Evolutionary conservation across 257 asterid species (phyloP).

Genomic region (Fraxinus excelsior): DNA sequence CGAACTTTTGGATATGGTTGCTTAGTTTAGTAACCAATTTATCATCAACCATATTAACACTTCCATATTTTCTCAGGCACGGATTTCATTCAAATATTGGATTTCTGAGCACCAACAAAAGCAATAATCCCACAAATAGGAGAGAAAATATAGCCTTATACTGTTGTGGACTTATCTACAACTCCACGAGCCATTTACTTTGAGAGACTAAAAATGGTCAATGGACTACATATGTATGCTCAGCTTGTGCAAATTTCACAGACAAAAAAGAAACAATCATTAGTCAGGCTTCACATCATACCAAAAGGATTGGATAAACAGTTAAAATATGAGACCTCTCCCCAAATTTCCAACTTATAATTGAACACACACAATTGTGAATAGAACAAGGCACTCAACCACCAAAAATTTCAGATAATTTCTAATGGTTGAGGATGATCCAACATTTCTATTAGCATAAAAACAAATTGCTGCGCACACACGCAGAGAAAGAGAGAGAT

Average conservation of each 20-base stretch:
- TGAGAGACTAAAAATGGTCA: background rate
- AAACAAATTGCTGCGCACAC: background rate
- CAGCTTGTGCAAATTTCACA: background rate
- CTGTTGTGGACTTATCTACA: background rate
- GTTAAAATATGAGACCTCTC: background rate
- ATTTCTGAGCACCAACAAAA: background rate
- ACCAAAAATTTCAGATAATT: background rate
- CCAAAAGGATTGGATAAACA: background rate
- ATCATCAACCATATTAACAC: background rate
- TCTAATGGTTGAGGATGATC: background rate
- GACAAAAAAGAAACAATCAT: background rate
- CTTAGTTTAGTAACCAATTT: background rate
- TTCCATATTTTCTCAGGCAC: background rate
- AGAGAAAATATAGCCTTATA: background rate
- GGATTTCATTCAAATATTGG: background rate
- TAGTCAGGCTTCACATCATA: background rate
- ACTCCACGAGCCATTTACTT: slow-evolving; percentile 9
- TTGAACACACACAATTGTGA: background rate
- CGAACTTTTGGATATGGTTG: background rate
- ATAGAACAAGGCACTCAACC: background rate
- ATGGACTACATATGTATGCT: background rate
- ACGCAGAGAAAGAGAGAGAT: slow-evolving; percentile 19
- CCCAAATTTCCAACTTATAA: background rate
- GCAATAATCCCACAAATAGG: background rate
- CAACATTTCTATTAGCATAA: background rate